Percentiles rank a stretch among this genome's conserved stretches.
These are phyloP conservation scores for Melampsora americana DNA, from an alignment of 1,284 basidiomycete species.

Conservation along the genomic window DNA sequence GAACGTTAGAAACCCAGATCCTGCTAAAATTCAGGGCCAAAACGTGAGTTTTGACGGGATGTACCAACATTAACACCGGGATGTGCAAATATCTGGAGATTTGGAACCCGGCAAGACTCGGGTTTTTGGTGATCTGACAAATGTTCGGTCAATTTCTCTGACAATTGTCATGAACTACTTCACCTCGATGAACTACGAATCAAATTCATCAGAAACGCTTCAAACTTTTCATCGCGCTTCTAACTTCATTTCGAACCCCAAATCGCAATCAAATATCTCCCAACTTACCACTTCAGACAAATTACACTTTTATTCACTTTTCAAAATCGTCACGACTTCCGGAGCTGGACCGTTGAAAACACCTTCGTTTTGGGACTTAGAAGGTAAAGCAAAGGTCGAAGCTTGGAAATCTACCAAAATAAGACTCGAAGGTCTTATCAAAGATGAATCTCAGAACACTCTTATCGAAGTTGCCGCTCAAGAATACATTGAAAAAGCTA, in stretches of 20 bases:
- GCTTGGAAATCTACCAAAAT: not conserved
- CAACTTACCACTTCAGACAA: conserved; percentile 5
- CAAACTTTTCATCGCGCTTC: not conserved
- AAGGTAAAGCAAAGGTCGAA: conserved; percentile 18
- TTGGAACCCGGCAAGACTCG: too few species aligned
- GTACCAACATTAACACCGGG: too few species aligned
- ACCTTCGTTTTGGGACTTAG: conserved; percentile 18
- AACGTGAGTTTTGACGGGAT: too few species aligned
- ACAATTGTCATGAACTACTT: too few species aligned
- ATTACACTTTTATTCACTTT: not conserved
- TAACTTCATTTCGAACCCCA: not conserved
- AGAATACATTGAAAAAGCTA: conserved; percentile 16
- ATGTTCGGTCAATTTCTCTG: too few species aligned
- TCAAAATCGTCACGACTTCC: conserved; percentile 5
- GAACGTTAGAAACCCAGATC: too few species aligned
- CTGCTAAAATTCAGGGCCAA: too few species aligned
- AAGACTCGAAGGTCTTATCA: not conserved
- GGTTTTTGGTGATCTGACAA: too few species aligned
- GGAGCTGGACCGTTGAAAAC: not conserved
- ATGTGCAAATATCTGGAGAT: too few species aligned
- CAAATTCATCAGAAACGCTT: too few species aligned
- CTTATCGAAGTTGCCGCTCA: conserved; percentile 1
- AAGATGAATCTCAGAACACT: not conserved
- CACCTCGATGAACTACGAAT: too few species aligned
- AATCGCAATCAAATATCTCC: not conserved